Evolutionary conservation across 352 stramenopile genomes (phyloP).

Genomic region (Hyaloperonospora arabidopsidis): DNA sequence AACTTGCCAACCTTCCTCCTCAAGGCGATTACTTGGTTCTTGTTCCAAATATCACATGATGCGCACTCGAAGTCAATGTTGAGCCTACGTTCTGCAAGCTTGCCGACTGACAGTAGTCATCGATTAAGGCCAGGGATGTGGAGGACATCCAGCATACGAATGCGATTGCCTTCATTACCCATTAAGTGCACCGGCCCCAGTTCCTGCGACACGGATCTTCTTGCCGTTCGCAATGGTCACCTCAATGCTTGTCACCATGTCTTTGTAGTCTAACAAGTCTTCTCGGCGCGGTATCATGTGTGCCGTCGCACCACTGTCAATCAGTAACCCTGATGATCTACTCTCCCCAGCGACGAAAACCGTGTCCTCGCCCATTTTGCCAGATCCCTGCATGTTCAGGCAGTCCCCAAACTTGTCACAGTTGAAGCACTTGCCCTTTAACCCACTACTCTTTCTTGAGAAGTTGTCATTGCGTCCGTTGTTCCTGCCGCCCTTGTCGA

Average conservation of each 20-base stretch:
- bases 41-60: not conserved
- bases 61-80: conserved; percentile 10
- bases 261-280: not conserved
- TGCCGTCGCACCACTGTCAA: not conserved
- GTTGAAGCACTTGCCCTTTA: not conserved
- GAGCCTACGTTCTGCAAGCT: conserved; percentile 6
- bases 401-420: not conserved
- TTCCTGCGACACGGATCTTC: not conserved
- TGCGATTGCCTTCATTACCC: not conserved
- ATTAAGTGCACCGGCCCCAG: not conserved
- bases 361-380: not conserved
- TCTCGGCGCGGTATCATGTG: not conserved
- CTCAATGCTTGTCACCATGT: not conserved
- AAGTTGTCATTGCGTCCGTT: not conserved
- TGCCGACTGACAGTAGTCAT: conserved; percentile 17
- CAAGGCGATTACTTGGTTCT: conserved; percentile 4
- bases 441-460: not conserved
- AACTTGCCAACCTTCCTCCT: conserved; percentile 16
- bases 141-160: not conserved
- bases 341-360: not conserved
- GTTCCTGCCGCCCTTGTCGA: not conserved
- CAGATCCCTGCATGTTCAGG: not conserved
- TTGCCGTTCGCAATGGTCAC: not conserved
- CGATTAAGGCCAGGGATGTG: conserved; percentile 14
- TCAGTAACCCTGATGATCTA: not conserved